Evolutionary conservation across 805 yeast genomes (phyloP).

Genomic region (Wickerhamiella dianesei): DNA sequence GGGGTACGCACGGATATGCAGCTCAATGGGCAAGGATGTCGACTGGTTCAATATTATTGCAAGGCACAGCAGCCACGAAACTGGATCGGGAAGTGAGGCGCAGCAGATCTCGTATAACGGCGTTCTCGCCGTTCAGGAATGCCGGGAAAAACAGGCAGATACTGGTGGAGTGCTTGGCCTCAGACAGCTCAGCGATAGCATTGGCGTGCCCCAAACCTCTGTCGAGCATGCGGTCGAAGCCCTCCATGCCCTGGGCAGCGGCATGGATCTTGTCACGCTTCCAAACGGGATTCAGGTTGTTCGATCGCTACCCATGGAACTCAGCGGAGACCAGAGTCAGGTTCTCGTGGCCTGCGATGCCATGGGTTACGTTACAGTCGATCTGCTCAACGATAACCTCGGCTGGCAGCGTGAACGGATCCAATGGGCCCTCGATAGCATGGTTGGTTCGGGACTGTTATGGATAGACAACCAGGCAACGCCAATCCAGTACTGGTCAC

Average conservation of each 20-base stretch:
- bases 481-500: conserved; percentile 28
- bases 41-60: neutral
- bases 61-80: neutral
- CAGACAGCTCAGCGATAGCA: neutral
- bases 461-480: conserved; percentile 56
- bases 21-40: neutral
- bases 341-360: conserved; percentile 66
- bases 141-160: neutral
- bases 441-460: conserved; percentile 68
- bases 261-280: conserved; percentile 48
- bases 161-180: neutral
- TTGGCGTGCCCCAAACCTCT: neutral
- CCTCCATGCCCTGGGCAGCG: conserved; percentile 43
- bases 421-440: conserved; percentile 51
- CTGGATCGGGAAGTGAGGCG: too few species aligned
- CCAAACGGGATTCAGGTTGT: conserved; percentile 43
- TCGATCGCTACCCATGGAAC: conserved; percentile 48
- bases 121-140: neutral
- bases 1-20: neutral
- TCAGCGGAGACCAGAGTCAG: conserved; percentile 53
- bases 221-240: neutral
- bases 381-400: conserved; percentile 57
- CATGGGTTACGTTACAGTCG: conserved; percentile 57
- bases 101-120: neutral
- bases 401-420: conserved; percentile 59